A percentile compares a stretch with the other conserved stretches of the same genome.
Evolutionary conservation across 1,284 basidiomycete species (phyloP).

Genomic region (Sanghuangporus baumii): DNA sequence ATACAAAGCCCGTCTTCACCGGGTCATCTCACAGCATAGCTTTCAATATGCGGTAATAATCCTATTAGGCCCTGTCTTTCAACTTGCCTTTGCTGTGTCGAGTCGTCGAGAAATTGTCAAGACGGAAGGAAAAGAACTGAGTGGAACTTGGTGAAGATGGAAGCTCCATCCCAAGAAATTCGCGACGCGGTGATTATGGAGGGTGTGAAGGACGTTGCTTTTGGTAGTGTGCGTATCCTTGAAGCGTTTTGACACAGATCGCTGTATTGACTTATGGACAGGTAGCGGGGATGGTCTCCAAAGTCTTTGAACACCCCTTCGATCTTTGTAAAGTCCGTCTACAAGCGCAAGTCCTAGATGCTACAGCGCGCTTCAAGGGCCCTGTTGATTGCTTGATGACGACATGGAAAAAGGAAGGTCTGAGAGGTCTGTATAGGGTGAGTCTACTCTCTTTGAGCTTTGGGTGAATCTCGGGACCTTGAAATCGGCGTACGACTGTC

Average conservation of each 20-base stretch:
- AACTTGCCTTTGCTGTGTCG: not conserved
- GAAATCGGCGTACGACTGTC: not conserved
- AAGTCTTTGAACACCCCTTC: conserved; percentile 83
- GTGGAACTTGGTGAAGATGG: not conserved
- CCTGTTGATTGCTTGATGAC: conserved; percentile 77
- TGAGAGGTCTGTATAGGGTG: conserved; percentile 77
- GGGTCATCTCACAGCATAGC: not conserved
- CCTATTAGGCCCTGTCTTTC: not conserved
- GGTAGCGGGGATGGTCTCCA: conserved; percentile 77
- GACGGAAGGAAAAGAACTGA: too few relatives aligned
- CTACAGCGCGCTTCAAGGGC: conserved; percentile 65
- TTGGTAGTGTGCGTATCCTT: conserved; percentile 19
- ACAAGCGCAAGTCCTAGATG: conserved; percentile 77
- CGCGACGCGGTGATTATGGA: conserved; percentile 12
- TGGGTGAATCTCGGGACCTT: not conserved
- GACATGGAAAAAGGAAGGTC: conserved; percentile 74
- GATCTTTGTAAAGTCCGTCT: conserved; percentile 82
- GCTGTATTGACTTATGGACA: conserved; percentile 19
- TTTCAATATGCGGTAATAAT: conserved; percentile 3
- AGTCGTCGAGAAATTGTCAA: too few relatives aligned
- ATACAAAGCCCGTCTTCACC: not conserved
- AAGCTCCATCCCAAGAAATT: conserved; percentile 3
- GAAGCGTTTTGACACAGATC: not conserved
- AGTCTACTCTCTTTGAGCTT: conserved; percentile 28
- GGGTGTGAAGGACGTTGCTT: conserved; percentile 19